phyloP scores from a whole-genome alignment of 179 eudicot genomes.

The Patellifolia procumbens region DNA sequence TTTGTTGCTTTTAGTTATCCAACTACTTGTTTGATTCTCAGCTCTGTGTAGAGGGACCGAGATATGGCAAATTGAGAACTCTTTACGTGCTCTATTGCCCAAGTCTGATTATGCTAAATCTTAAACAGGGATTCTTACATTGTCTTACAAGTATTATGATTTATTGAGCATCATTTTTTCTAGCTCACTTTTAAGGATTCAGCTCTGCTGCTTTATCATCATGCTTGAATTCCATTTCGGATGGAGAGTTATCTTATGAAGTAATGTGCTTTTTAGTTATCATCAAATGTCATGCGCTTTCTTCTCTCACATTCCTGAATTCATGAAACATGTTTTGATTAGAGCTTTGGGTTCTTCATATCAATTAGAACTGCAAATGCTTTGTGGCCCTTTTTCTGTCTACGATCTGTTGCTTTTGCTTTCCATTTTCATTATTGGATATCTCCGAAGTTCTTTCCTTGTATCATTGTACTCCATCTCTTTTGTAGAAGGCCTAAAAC shows the following conservation, averaged over 20 bases:
- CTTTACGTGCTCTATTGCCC: constrained; percentile 80
- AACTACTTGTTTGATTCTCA: constrained; percentile 44
- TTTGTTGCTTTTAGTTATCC: not conserved
- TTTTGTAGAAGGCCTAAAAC: not conserved
- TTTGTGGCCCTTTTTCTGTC: not conserved
- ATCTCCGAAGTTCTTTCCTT: not conserved
- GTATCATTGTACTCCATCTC: not conserved
- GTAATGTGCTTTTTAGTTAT: constrained; percentile 1
- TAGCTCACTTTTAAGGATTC: not conserved
- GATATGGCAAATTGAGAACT: constrained; percentile 95
- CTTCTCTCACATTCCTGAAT: too few species aligned
- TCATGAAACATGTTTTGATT: too few species aligned
- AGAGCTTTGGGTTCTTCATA: not conserved
- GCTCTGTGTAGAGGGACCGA: constrained; percentile 82
- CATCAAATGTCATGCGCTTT: not conserved
- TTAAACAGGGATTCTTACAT: constrained; percentile 93
- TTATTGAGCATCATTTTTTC: not conserved
- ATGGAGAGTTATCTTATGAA: not conserved
- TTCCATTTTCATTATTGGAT: not conserved
- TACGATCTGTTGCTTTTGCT: too few species aligned
- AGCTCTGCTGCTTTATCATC: not conserved
- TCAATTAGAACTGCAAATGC: not conserved
- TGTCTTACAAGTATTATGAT: constrained; percentile 62
- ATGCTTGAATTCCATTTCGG: not conserved
- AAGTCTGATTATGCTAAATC: constrained; percentile 91